Evolutionary conservation across 2,329 filamentous ascomycete species (phyloP), one percentile per base, ranked within the genome.

Genomic region (Clonostachys rosea): DNA sequence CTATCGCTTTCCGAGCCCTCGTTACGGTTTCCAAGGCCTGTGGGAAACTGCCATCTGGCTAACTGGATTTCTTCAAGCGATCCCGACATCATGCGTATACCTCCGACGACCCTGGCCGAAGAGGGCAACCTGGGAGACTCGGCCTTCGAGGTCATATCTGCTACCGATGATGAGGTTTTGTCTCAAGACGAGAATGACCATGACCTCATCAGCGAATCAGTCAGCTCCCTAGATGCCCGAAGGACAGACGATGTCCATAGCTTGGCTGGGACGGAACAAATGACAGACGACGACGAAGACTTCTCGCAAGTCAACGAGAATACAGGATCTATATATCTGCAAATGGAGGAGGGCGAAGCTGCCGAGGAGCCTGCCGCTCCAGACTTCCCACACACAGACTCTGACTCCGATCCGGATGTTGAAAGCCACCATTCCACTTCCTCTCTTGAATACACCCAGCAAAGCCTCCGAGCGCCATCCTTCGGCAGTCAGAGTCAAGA

Each of bases 11-110:
- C 76, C 40, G 69, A 75, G 45, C 75, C 76, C 5, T 70, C 69
- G 30, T 69, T 83, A 42, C 74, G 77, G 48, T 83, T 83, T 47
- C 79, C 79, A 47, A 70, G 67, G 40, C 79, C 79, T 1, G 70
- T 75, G 56, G 79, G 76, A 46, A 81, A 74, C 53, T 69, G 70
- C 47, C 68, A 71, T 44, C 74, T 83, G 39, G 78, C 78, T 56
- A 75, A 77, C 69, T 83, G 78, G 78, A 68, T 83, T 43, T 79
- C 76, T 7, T 74, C 71, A 46, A 81, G 78, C 56, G 72, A 77
- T 33, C 76, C 76, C 45, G 73, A 78, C 63, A 79, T 81, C 52
- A 79, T 80, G 75, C 70, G 71, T 52, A 63, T 70, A 18, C 65
- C 66, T 69, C 24, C 40, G 36, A 36, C 40, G 11, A 14, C 45